These are phyloP conservation scores for Adansonia gregorii DNA, from an alignment of 441 rosid species.

Conservation along the genomic window DNA sequence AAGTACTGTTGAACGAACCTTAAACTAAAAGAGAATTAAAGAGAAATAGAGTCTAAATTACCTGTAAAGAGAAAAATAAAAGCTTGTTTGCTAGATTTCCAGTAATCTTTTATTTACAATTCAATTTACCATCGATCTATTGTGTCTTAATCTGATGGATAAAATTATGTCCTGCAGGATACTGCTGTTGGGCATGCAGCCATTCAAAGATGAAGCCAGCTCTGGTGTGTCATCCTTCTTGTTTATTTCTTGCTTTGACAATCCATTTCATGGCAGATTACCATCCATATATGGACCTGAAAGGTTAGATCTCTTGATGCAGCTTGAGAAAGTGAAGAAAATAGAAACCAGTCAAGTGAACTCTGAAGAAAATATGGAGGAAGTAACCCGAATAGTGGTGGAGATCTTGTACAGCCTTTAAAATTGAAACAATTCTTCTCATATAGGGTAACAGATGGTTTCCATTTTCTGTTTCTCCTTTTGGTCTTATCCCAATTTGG, in stretches of 20 bases:
- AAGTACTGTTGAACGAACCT: background rate
- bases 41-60: background rate
- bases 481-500: background rate
- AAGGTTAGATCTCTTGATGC: slow-evolving; percentile 84
- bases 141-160: slow-evolving; percentile 21
- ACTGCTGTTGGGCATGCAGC: slow-evolving; percentile 99
- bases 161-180: slow-evolving; percentile 54
- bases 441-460: slow-evolving; percentile 15
- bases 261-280: slow-evolving; percentile 54
- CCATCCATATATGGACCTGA: slow-evolving; percentile 95
- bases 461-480: background rate
- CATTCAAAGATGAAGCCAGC: slow-evolving; percentile 92
- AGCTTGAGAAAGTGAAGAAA: slow-evolving; percentile 86
- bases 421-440: slow-evolving; percentile 15
- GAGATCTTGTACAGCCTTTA: slow-evolving; percentile 30
- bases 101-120: background rate
- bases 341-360: slow-evolving; percentile 60
- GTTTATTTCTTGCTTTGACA: slow-evolving; percentile 23
- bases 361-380: slow-evolving; percentile 52
- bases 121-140: slow-evolving; percentile 12
- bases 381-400: slow-evolving; percentile 40
- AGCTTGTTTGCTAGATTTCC: background rate
- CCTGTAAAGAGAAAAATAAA: background rate
- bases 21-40: background rate
- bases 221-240: slow-evolving; percentile 54